Conservation (phyloP, 2,329 filamentous ascomycete genomes). For the Beauveria sp. region DNA sequence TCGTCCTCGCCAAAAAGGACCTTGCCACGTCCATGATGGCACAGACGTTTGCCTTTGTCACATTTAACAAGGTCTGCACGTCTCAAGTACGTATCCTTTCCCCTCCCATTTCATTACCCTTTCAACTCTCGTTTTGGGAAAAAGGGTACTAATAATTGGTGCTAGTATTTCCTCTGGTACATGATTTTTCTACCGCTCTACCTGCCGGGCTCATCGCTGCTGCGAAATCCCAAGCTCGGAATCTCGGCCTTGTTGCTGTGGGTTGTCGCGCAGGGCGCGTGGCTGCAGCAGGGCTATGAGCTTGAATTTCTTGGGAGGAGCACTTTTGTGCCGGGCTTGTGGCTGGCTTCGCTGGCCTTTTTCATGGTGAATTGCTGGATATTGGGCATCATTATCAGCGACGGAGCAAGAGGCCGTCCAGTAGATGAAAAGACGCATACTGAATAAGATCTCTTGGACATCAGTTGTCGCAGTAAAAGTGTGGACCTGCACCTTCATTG, state of each 20-base stretch:
- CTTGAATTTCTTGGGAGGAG: constrained; percentile 75
- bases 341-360: constrained; percentile 66
- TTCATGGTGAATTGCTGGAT: constrained; percentile 86
- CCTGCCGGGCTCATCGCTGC: constrained; percentile 69
- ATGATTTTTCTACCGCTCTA: constrained; percentile 89
- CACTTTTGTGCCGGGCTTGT: constrained; percentile 81
- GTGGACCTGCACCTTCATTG: too few relatives aligned
- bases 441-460: neutral
- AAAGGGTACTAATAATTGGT: constrained; percentile 13
- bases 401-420: constrained; percentile 33
- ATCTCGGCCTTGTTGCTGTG: constrained; percentile 60
- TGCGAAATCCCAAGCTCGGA: constrained; percentile 54
- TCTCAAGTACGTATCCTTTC: constrained; percentile 63
- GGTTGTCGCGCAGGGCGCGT: constrained; percentile 66
- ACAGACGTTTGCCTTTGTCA: constrained; percentile 94
- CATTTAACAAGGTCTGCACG: constrained; percentile 98
- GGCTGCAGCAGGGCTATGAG: constrained; percentile 67
- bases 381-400: constrained; percentile 67
- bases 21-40: constrained; percentile 80
- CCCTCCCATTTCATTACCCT: neutral
- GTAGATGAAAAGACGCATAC: constrained; percentile 16
- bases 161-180: constrained; percentile 98
- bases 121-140: too few relatives aligned
- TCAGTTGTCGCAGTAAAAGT: too few relatives aligned
- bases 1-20: constrained; percentile 72